Base-by-base conservation (phyloP, 495 filamentous ascomycete genomes). In the Endocarpon pusillum region DNA sequence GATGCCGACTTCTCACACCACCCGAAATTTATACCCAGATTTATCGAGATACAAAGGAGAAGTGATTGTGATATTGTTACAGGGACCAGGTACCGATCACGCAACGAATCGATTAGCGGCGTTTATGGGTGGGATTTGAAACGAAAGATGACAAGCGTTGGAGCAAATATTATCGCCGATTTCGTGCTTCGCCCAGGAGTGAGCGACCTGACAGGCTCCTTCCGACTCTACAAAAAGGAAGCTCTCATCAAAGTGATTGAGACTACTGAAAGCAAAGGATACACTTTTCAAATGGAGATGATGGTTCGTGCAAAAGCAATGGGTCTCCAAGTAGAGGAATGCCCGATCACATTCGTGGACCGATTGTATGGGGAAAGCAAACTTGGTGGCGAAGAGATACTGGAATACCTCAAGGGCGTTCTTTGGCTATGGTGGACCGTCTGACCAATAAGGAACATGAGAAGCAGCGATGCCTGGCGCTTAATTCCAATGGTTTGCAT, bases 1-100 rank as follows among this genome's bases (percentile, higher is more conserved):
- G 89, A 97, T 63, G 89, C 89, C 56, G 89, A 97, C 58, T 97
- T 97, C 72, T 81, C 73, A 49, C 91, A 97, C 64, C 89, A 97
- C 60, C 85, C 85, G 48, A 92, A 92, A 62, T 94, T 92, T 67
- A 82, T 94, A 51, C 71, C 81, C 36, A 61, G 76, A 46, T 91
- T 94, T 82, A 81, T 93, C 40, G 58, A 59, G 35, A 70, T 68
- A 46, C 83, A 87, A 57, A 63, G 64, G 55, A 58, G 59, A 41
- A 57, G 46, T 12, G 71, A 80, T 54, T 89, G 81, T 59, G 89
- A 97, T 49, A 97, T 97, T 48, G 89, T 97, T 7, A 94, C 85
- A 16, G 89, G 87, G 24, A 97, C 89, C 36, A 69, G 89, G 32
- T 97, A 97, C 54, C 80, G 82, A 3, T 80, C 74, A 39, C 51